Conservation (phyloP, 2,329 filamentous ascomycete species). For the Dothistroma septosporum region DNA sequence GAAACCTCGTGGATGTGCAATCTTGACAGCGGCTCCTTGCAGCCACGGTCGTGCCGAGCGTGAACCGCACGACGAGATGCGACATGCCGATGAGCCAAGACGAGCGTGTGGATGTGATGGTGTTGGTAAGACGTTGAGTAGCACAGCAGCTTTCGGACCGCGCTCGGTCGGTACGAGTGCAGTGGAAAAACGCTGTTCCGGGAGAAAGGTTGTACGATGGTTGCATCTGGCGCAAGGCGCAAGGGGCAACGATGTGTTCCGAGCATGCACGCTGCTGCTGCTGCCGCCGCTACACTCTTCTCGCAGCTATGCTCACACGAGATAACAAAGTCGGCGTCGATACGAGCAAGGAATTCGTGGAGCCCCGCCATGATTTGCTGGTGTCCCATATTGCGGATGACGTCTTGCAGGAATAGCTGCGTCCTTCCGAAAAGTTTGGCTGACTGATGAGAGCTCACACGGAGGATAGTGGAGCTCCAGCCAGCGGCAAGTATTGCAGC, state of each 20-base stretch:
- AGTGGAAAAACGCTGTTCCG: neutral
- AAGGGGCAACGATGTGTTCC: neutral
- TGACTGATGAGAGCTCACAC: neutral
- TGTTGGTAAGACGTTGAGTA: neutral
- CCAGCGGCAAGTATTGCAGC: neutral
- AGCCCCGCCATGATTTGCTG: neutral
- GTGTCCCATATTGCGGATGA: neutral
- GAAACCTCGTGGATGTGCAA: neutral
- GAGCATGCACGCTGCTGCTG: neutral
- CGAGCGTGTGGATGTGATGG: neutral
- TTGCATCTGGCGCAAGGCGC: neutral
- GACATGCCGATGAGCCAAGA: neutral
- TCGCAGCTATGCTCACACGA: neutral
- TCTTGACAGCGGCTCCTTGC: slow-evolving; percentile 14
- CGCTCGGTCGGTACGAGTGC: neutral
- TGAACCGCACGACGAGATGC: neutral
- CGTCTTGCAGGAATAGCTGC: neutral
- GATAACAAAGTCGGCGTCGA: neutral
- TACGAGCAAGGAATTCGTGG: neutral
- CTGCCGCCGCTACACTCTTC: neutral
- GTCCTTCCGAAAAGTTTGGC: neutral
- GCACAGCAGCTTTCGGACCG: neutral
- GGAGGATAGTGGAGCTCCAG: neutral
- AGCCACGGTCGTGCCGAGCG: slow-evolving; percentile 1
- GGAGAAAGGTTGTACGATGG: neutral